phyloP scores from a whole-genome alignment of 129 eudicot species.

The Helichrysum umbraculigerum region DNA sequence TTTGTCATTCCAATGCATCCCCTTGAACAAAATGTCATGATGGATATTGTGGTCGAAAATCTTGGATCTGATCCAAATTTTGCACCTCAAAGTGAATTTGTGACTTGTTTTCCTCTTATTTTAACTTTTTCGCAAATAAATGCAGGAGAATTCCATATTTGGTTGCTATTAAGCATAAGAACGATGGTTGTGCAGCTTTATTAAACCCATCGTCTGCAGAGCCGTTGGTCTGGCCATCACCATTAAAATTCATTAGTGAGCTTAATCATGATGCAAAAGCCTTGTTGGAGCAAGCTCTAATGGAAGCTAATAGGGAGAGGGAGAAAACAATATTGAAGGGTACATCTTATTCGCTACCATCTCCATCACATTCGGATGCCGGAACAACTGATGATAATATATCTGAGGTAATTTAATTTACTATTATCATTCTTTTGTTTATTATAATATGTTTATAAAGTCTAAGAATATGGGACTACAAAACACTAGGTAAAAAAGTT shows the following conservation, averaged over 20 bases:
- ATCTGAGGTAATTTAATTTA: conserved; percentile 53
- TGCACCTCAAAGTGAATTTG: not conserved
- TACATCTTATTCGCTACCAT: conserved; percentile 36
- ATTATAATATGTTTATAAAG: conserved; percentile 20
- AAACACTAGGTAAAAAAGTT: conserved; percentile 9
- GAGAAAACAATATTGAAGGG: conserved; percentile 45
- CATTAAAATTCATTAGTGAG: conserved; percentile 59
- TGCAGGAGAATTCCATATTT: conserved; percentile 80
- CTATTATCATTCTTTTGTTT: conserved; percentile 8
- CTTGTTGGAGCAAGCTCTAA: conserved; percentile 40
- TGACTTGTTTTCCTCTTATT: not conserved
- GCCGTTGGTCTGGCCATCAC: conserved; percentile 85
- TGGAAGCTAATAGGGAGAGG: conserved; percentile 44
- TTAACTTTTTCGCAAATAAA: not conserved
- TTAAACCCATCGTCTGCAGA: conserved; percentile 81
- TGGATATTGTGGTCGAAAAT: not conserved
- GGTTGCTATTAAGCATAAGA: conserved; percentile 74
- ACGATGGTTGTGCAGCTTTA: conserved; percentile 68
- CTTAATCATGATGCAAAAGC: conserved; percentile 51
- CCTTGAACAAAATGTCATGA: not conserved
- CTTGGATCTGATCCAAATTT: conserved; percentile 4
- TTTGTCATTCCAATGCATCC: not conserved
- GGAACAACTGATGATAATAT: conserved; percentile 38
- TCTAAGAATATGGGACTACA: conserved; percentile 22
- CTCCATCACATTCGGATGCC: conserved; percentile 39